Conservation (phyloP, 768 basidiomycete species). For the Collybia nuda region DNA sequence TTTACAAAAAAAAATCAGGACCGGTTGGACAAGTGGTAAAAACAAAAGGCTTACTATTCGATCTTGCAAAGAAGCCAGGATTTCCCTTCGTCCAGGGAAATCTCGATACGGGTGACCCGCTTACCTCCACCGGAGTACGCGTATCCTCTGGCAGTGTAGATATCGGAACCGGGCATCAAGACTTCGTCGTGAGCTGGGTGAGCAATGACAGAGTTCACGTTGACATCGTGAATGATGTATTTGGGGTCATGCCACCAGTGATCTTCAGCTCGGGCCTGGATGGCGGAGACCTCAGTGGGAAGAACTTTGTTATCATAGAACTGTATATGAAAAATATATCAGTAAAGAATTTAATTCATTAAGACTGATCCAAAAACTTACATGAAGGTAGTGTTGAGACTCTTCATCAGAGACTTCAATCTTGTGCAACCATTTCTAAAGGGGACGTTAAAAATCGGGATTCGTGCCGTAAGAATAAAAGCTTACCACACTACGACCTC, state of each 20-base stretch:
- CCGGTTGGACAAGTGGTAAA: not conserved
- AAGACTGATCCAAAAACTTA: slow-evolving; percentile 1
- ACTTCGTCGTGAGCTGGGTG: slow-evolving; percentile 55
- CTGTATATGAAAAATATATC: too few relatives aligned
- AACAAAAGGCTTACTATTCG: slow-evolving; percentile 19
- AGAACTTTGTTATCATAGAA: slow-evolving; percentile 58
- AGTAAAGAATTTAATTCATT: slow-evolving; percentile 2
- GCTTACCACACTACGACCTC: slow-evolving; percentile 46
- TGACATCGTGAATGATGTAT: slow-evolving; percentile 52
- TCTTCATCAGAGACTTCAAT: slow-evolving; percentile 53
- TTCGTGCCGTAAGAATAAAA: not conserved
- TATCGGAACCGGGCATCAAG: slow-evolving; percentile 5
- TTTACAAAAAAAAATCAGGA: not conserved
- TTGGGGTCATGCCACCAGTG: slow-evolving; percentile 58
- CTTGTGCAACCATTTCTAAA: slow-evolving; percentile 51
- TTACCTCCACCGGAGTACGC: slow-evolving; percentile 64
- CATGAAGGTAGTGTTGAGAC: slow-evolving; percentile 50
- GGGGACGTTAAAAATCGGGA: not conserved
- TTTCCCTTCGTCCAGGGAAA: slow-evolving; percentile 52
- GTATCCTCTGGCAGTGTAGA: slow-evolving; percentile 51
- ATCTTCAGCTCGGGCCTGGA: slow-evolving; percentile 48
- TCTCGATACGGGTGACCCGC: slow-evolving; percentile 55
- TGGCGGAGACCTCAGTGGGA: slow-evolving; percentile 50
- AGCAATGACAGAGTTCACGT: slow-evolving; percentile 58
- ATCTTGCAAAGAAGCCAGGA: slow-evolving; percentile 45